A percentile compares a stretch with the other conserved stretches of the same genome.
Evolutionary conservation across 1,284 basidiomycete species (phyloP).

Genomic region (Takashimella tepidaria): DNA sequence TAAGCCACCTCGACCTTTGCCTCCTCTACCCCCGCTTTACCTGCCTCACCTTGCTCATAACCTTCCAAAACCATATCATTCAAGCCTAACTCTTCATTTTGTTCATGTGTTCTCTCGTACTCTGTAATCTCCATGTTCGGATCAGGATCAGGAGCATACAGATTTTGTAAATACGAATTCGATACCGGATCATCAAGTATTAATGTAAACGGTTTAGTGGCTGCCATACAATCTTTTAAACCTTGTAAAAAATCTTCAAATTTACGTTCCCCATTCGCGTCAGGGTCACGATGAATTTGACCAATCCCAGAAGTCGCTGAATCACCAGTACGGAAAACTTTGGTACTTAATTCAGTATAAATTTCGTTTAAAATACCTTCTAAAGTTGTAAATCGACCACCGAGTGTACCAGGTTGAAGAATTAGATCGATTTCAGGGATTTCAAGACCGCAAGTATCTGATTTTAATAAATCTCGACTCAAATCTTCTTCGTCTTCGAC

Average conservation of each 20-base stretch:
- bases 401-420: constrained; percentile 87
- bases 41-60: constrained; percentile 52
- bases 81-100: constrained; percentile 92
- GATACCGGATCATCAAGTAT: constrained; percentile 93
- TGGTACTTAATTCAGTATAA: constrained; percentile 89
- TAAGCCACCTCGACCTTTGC: not conserved
- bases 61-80: constrained; percentile 94
- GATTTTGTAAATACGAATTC: constrained; percentile 93
- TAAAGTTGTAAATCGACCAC: constrained; percentile 96
- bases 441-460: constrained; percentile 80
- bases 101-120: constrained; percentile 80
- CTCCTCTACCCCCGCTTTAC: constrained; percentile 4
- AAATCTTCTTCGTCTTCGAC: constrained; percentile 92
- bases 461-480: constrained; percentile 92
- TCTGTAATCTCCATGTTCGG: constrained; percentile 79
- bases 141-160: constrained; percentile 87
- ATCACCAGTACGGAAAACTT: constrained; percentile 63
- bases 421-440: constrained; percentile 96
- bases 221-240: constrained; percentile 75
- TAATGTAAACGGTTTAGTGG: constrained; percentile 74
- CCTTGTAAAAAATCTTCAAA: constrained; percentile 74
- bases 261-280: constrained; percentile 52
- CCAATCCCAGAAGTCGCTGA: constrained; percentile 36
- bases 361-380: constrained; percentile 94
- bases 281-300: constrained; percentile 26